Evolutionary conservation across 148 eudicot species (phyloP), one percentile per base, ranked within the genome.

Genomic region (Vaccinium corymbosum): DNA sequence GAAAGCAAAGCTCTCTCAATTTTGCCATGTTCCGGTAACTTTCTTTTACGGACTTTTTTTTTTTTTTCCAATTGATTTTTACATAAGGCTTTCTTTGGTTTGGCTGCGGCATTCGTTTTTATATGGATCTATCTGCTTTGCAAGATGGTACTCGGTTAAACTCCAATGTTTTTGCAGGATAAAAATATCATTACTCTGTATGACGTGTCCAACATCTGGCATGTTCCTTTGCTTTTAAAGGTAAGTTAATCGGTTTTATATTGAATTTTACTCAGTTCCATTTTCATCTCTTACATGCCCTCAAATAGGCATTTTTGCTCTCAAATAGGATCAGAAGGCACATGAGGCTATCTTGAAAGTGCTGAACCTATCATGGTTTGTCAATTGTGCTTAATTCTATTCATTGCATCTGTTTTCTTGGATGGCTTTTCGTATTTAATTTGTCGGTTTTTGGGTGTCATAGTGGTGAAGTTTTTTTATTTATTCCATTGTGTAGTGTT

Each of bases 161-260:
- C 52, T 52, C 77, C 56, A 56, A 35, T 64, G 22, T 53, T 81
- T 85, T 75, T 50, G 32, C 91, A 97, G 99, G 87, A 49, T n/a
- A 92, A 92, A 80, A 90, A 91, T 86, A 97, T 97, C 25, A 84
- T 95, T 83, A 92, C 97, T 51, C 89, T 97, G 17, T 90, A 90
- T 83, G 99, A 97, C 80, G 99, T 97, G 75, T 90, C 99, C 88
- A 97, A 97, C 91, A 97, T 97, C 61, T 97, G 99, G 99, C 98
- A 89, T 83, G 88, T 97, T 70, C 99, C 99, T 20, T 87, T 95
- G 90, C 92, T 97, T 85, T 89, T 97, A 77, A 91, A 91, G 85
- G 99, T 97, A 91, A 88, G 93, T 82, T 46, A 22, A 57, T 38
- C 25, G 75, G 59, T 81, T 61, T 62, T 9, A 22, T 17, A 61